Conservation (phyloP, 306 rosid genomes). For the Vigna mungo region DNA sequence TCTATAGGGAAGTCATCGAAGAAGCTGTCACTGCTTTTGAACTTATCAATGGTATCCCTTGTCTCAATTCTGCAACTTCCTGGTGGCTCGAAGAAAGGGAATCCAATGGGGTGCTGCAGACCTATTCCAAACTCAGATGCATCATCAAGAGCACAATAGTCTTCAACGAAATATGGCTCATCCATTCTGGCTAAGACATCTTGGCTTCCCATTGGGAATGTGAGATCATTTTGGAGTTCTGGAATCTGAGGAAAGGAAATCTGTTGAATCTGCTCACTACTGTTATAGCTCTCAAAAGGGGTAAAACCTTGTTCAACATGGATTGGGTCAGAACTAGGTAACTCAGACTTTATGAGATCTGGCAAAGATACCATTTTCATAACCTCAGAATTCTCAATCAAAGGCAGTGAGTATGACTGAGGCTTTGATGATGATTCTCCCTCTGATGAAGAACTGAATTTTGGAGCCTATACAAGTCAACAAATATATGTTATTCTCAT, state of each 20-base stretch:
- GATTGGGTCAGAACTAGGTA: slow-evolving; percentile 39
- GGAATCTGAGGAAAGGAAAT: slow-evolving; percentile 49
- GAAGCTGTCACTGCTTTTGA: slow-evolving; percentile 51
- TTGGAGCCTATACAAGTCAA: slow-evolving; percentile 55
- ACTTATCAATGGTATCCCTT: slow-evolving; percentile 37
- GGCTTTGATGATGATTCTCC: slow-evolving; percentile 64
- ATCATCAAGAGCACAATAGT: slow-evolving; percentile 50
- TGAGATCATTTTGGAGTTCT: slow-evolving; percentile 51
- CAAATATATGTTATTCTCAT: neutral
- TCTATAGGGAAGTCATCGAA: slow-evolving; percentile 81
- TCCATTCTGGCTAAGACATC: slow-evolving; percentile 51
- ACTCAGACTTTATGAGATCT: slow-evolving; percentile 58
- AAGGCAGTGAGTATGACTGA: slow-evolving; percentile 48
- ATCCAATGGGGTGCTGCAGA: slow-evolving; percentile 43
- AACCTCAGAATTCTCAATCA: slow-evolving; percentile 45
- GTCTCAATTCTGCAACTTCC: slow-evolving; percentile 52
- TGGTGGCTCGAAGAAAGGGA: slow-evolving; percentile 55
- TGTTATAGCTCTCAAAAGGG: slow-evolving; percentile 45
- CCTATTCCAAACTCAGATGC: slow-evolving; percentile 54
- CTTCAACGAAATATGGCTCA: slow-evolving; percentile 53
- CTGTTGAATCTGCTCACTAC: slow-evolving; percentile 36
- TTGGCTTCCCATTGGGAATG: slow-evolving; percentile 58
- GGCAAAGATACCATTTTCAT: slow-evolving; percentile 65
- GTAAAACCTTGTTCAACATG: slow-evolving; percentile 49
- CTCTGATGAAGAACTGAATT: slow-evolving; percentile 65